Percentiles rank a stretch among this genome's conserved stretches.
These are phyloP conservation scores for Aspergillus incahuasiensis DNA, from an alignment of 495 filamentous ascomycete genomes.

Conservation along the genomic window DNA sequence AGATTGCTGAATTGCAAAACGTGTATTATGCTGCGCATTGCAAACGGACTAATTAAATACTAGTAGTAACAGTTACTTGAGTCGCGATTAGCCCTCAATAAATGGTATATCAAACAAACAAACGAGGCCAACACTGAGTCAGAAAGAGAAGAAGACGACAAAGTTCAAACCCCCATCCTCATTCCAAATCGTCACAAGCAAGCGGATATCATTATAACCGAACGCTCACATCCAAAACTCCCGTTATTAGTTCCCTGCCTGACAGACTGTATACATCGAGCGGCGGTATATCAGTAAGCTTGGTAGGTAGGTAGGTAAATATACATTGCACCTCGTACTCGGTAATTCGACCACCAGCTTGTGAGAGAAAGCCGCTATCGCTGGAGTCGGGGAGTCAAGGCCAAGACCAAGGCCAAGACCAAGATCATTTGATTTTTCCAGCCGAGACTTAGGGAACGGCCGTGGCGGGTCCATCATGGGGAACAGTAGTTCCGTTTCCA, in stretches of 20 bases:
- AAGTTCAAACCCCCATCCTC: background rate
- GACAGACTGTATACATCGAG: background rate
- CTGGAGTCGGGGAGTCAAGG: background rate
- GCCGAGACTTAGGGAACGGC: constrained; percentile 20
- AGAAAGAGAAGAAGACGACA: background rate
- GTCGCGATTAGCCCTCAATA: background rate
- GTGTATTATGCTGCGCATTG: background rate
- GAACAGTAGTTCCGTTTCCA: background rate
- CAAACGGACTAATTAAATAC: background rate
- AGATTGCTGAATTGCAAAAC: too few species aligned
- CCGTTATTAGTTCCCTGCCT: background rate
- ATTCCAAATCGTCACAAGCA: background rate
- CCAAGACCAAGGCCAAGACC: too few species aligned
- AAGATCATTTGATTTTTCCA: background rate
- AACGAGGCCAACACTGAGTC: too few species aligned
- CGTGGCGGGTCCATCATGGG: constrained; percentile 28
- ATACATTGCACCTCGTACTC: background rate
- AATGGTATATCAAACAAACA: background rate
- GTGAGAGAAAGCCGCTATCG: background rate
- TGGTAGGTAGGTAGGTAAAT: background rate
- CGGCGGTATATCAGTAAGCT: background rate
- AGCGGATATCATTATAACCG: background rate
- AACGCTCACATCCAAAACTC: background rate
- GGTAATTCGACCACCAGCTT: background rate
- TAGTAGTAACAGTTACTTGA: background rate